Conservation (phyloP, 192 early-diverging fungal genomes). For the Podila epicladia region DNA sequence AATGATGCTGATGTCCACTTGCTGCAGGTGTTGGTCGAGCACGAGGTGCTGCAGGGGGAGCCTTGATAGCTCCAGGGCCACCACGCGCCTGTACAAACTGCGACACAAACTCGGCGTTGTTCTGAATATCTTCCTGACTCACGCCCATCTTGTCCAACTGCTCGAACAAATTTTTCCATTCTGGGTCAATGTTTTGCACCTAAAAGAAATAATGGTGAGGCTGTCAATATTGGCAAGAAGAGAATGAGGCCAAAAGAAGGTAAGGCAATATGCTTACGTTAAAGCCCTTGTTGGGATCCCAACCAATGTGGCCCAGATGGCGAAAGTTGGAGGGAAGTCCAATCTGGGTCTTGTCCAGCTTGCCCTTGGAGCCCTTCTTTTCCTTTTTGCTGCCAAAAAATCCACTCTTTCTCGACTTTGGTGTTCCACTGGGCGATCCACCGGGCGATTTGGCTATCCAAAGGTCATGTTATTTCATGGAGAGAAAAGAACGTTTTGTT, state of each 20-base stretch:
- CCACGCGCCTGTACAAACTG: conserved; percentile 74
- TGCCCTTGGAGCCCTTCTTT: conserved; percentile 56
- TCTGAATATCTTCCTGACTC: conserved; percentile 70
- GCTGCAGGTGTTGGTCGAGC: conserved; percentile 25
- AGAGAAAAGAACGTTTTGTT: not conserved
- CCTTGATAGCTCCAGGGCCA: conserved; percentile 41
- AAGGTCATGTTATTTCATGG: not conserved
- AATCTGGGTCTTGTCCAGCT: conserved; percentile 71
- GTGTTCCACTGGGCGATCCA: conserved; percentile 36
- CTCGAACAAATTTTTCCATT: conserved; percentile 77
- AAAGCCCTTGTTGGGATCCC: conserved; percentile 66
- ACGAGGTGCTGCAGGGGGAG: conserved; percentile 34
- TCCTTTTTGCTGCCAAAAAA: conserved; percentile 54
- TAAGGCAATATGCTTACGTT: conserved; percentile 32
- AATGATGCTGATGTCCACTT: conserved; percentile 41
- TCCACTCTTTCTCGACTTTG: conserved; percentile 54
- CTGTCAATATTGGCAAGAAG: too few species aligned
- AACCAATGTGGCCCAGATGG: conserved; percentile 72
- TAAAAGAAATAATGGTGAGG: not conserved
- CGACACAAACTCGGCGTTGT: conserved; percentile 74
- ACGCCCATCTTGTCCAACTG: conserved; percentile 74
- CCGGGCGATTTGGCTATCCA: conserved; percentile 36
- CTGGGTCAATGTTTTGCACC: conserved; percentile 75
- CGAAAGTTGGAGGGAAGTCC: conserved; percentile 59
- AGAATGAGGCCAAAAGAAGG: not conserved